A percentile compares a stretch with the other conserved stretches of the same genome.
These are phyloP conservation scores for Tetradesmus lagerheimii DNA, from an alignment of 139 green algal species.

Conservation along the genomic window DNA sequence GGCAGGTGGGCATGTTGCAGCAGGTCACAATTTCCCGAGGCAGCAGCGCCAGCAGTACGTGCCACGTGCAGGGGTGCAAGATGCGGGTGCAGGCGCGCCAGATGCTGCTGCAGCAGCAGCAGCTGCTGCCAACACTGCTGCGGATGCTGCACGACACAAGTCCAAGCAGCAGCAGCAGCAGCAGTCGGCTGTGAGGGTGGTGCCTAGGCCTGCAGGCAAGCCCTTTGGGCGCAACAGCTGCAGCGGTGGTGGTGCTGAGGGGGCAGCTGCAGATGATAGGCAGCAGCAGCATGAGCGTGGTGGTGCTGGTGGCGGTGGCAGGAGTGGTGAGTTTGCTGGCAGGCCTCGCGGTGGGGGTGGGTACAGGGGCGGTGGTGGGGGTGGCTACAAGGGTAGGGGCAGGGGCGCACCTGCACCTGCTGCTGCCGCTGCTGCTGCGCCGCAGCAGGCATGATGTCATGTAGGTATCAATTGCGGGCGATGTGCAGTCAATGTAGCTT, in stretches of 20 bases:
- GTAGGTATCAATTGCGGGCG: too few relatives aligned
- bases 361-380: slow-evolving; percentile 10
- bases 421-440: neutral
- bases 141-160: neutral
- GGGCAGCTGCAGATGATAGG: neutral
- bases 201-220: neutral
- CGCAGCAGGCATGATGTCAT: neutral
- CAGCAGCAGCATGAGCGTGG: too few relatives aligned
- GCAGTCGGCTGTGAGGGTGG: neutral
- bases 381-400: neutral
- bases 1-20: neutral
- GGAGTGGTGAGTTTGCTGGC: neutral
- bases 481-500: too few relatives aligned
- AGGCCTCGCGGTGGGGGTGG: slow-evolving; percentile 6
- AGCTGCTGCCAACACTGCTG: neutral
- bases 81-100: neutral
- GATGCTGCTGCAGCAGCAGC: neutral
- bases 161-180: neutral
- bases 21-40: neutral
- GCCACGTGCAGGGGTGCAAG: neutral
- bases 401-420: neutral
- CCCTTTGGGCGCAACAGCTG: neutral
- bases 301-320: neutral
- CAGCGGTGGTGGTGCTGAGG: neutral
- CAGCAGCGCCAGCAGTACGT: slow-evolving; percentile 22